Evolutionary conservation across 805 yeast genomes (phyloP).

Genomic region (Ogataea polymorpha): DNA sequence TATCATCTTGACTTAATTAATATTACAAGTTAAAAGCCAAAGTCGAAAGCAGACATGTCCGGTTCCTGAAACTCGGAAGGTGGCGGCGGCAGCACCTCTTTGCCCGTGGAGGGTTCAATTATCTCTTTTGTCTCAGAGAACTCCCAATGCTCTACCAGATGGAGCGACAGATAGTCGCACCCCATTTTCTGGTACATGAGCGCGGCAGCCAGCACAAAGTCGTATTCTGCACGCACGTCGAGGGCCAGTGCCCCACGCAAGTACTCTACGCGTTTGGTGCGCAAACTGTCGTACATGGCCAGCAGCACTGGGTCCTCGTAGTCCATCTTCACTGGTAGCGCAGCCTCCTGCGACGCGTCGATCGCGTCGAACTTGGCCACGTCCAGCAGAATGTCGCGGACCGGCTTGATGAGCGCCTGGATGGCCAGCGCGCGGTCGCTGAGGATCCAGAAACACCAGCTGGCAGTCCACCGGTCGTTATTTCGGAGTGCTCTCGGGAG

Average conservation of each 20-base stretch:
- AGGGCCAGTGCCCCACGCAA: slow-evolving; percentile 48
- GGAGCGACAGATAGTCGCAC: slow-evolving; percentile 72
- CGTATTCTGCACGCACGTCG: slow-evolving; percentile 48
- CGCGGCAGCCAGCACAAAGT: slow-evolving; percentile 59
- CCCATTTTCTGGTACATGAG: slow-evolving; percentile 84
- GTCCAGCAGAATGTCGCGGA: slow-evolving; percentile 36
- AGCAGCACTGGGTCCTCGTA: slow-evolving; percentile 79
- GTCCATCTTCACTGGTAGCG: slow-evolving; percentile 38
- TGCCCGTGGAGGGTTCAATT: slow-evolving; percentile 3
- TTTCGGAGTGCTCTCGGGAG: slow-evolving; percentile 53
- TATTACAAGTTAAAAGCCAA: slow-evolving; percentile 33
- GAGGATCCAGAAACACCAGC: slow-evolving; percentile 76
- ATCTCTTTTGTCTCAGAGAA: slow-evolving; percentile 34
- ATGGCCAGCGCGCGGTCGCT: slow-evolving; percentile 49
- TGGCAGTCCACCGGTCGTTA: slow-evolving; percentile 79
- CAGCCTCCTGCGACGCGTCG: slow-evolving; percentile 27
- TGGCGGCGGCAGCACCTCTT: slow-evolving; percentile 41
- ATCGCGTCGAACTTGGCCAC: slow-evolving; percentile 23
- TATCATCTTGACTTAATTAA: not conserved
- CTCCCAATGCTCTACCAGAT: slow-evolving; percentile 64
- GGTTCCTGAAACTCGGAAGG: slow-evolving; percentile 63
- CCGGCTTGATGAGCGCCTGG: slow-evolving; percentile 61
- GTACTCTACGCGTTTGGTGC: slow-evolving; percentile 50
- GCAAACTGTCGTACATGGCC: slow-evolving; percentile 58
- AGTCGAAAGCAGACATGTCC: slow-evolving; percentile 71